phyloP scores from a whole-genome alignment of 2,329 filamentous ascomycete genomes.

The Cercospora janseana region DNA sequence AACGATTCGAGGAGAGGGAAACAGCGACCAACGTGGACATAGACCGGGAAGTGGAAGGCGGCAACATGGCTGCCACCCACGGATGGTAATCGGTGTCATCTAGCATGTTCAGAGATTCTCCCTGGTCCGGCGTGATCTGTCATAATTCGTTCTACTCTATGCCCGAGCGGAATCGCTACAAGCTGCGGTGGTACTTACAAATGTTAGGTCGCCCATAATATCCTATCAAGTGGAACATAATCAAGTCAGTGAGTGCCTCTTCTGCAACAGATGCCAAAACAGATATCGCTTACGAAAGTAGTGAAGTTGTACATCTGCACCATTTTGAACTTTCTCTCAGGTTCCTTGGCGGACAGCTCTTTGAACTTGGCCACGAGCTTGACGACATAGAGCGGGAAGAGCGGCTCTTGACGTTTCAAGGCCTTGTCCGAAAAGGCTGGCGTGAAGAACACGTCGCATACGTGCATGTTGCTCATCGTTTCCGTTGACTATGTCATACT shows the following conservation, averaged over 20 bases:
- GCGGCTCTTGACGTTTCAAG: slow-evolving; percentile 41
- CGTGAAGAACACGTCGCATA: slow-evolving; percentile 42
- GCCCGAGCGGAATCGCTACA: background rate
- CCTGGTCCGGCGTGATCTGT: slow-evolving; percentile 3
- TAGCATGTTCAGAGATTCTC: slow-evolving; percentile 28
- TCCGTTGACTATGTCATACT: slow-evolving; percentile 12
- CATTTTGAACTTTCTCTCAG: slow-evolving; percentile 31
- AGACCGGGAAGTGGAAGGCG: slow-evolving; percentile 10
- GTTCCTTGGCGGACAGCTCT: slow-evolving; percentile 31
- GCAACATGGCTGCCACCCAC: slow-evolving; percentile 32
- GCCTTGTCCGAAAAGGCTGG: slow-evolving; percentile 45
- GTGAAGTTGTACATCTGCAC: slow-evolving; percentile 34
- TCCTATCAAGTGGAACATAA: slow-evolving; percentile 14
- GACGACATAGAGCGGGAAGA: slow-evolving; percentile 43
- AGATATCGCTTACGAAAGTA: slow-evolving; percentile 24
- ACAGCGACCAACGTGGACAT: slow-evolving; percentile 14
- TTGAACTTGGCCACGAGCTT: slow-evolving; percentile 42
- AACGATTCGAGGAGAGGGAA: slow-evolving; percentile 6
- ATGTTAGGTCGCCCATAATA: slow-evolving; percentile 35
- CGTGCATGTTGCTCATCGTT: slow-evolving; percentile 37
- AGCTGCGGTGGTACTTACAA: slow-evolving; percentile 21
- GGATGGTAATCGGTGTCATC: slow-evolving; percentile 37
- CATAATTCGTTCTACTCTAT: slow-evolving; percentile 27
- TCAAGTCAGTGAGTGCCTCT: background rate
- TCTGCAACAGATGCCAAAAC: background rate